Conservation (phyloP, 306 rosid species). For the Vigna hirtella region DNA sequence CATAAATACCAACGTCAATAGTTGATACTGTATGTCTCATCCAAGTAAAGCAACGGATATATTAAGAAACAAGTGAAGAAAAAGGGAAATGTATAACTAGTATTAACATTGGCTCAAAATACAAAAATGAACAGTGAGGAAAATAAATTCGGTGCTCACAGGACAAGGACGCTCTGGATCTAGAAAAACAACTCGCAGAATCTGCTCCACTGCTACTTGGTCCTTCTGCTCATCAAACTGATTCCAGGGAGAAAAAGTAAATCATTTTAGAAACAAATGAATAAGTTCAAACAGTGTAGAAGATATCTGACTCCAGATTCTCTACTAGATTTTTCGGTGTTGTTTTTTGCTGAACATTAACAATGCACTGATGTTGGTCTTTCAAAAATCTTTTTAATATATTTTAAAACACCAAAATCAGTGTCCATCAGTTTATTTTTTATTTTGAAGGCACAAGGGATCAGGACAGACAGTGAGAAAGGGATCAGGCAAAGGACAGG, state of each 20-base stretch:
- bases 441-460: too few relatives aligned
- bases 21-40: constrained; percentile 6
- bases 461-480: too few relatives aligned
- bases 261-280: constrained; percentile 7
- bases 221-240: constrained; percentile 98
- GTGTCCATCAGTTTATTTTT: too few relatives aligned
- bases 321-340: too few relatives aligned
- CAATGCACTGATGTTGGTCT: too few relatives aligned
- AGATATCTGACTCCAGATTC: not conserved
- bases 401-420: too few relatives aligned
- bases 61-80: not conserved
- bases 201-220: constrained; percentile 87
- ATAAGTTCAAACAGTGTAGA: constrained; percentile 15
- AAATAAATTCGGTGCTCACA: constrained; percentile 53
- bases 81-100: not conserved
- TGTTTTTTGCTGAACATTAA: too few relatives aligned
- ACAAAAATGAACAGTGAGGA: not conserved
- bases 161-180: constrained; percentile 87
- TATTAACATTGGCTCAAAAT: not conserved
- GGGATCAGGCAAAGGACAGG: too few relatives aligned
- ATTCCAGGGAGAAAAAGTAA: constrained; percentile 36
- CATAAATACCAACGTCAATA: not conserved
- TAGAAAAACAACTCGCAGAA: constrained; percentile 84
- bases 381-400: too few relatives aligned
- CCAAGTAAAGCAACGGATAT: not conserved